Base-by-base conservation (phyloP, 2,329 filamentous ascomycete genomes). In the Nakataea oryzae region DNA sequence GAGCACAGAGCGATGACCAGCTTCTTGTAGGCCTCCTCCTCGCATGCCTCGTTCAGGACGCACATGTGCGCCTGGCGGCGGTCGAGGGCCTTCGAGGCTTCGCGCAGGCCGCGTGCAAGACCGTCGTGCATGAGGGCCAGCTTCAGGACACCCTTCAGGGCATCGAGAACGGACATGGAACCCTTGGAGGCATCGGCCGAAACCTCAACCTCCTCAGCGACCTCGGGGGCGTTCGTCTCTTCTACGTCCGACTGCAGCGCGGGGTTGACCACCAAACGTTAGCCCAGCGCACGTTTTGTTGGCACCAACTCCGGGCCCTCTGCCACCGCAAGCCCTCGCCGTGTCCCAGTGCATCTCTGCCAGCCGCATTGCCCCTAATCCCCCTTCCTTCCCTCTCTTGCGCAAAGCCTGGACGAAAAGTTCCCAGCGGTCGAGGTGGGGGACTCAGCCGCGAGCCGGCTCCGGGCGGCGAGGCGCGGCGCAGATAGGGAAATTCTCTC, bases 21-120 rank as follows among this genome's bases (percentile, higher is more conserved):
- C 90, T 99, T 99, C 92, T 99, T 99, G 87, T 99, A 99, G 71
- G 95, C 93, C 82, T 99, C 95, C 87, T 99, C 95, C 85, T 99
- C 95, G 86, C 95, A 99, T 71, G 90, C 89, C 88, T 99, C 95
- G 88, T 99, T 99, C 74, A 99, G 88, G 71, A 99, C 95, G 80
- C 95, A 99, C 93, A 99, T 97, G 85, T 99, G 95, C 65, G 95
- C 95, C 84, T 99, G 91, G 76, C 95, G 92, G 76, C 95, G 89
- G 82, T 99, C 95, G 75, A 99, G 91, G 68, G 95, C 93, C 87
- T 99, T 99, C 84, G 89, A 92, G 69, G 95, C 95, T 84, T 99
- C 95, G 73, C 95, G 93, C 74, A 99, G 91, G 82, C 95, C 95
- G 74, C 95, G 93, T 77, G 95, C 95, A 73, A 99, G 93, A 78